Conservation (phyloP, 495 filamentous ascomycete species). For the Hamigera avellanea region DNA sequence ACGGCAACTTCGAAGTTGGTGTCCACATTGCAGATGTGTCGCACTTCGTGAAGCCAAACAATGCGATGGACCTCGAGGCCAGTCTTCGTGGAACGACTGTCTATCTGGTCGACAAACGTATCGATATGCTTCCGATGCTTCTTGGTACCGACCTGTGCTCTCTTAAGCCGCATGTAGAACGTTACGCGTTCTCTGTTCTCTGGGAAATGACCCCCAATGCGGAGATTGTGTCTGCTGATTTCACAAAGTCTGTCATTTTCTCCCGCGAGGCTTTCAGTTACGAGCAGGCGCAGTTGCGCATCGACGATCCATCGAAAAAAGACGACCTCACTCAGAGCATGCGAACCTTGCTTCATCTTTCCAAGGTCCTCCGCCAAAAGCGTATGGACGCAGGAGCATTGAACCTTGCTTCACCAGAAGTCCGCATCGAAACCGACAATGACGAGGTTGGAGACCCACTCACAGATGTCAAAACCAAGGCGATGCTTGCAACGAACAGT, state of each 20-base stretch:
- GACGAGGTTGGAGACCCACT: slow-evolving; percentile 95
- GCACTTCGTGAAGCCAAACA: slow-evolving; percentile 94
- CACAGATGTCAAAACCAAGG: slow-evolving; percentile 83
- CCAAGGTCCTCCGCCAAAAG: slow-evolving; percentile 88
- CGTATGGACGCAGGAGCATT: slow-evolving; percentile 92
- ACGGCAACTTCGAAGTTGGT: slow-evolving; percentile 92
- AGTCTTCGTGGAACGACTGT: slow-evolving; percentile 91
- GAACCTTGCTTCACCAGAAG: slow-evolving; percentile 90
- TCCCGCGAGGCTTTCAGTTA: slow-evolving; percentile 98
- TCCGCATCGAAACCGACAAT: slow-evolving; percentile 83
- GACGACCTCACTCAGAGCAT: slow-evolving; percentile 88
- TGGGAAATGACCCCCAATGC: slow-evolving; percentile 87
- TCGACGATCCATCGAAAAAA: slow-evolving; percentile 74
- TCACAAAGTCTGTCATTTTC: slow-evolving; percentile 95
- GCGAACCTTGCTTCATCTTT: slow-evolving; percentile 75
- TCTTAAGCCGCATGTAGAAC: slow-evolving; percentile 92
- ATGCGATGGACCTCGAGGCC: slow-evolving; percentile 92
- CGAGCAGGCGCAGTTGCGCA: slow-evolving; percentile 84
- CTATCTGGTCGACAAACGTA: slow-evolving; percentile 96
- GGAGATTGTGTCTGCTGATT: slow-evolving; percentile 67
- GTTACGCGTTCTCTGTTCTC: slow-evolving; percentile 87
- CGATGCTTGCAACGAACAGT: slow-evolving; percentile 90
- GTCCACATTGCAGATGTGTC: slow-evolving; percentile 99
- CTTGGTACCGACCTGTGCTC: slow-evolving; percentile 95
- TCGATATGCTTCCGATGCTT: slow-evolving; percentile 96